Conservation (phyloP, 768 basidiomycete species). For the Boletus barrowsii region DNA sequence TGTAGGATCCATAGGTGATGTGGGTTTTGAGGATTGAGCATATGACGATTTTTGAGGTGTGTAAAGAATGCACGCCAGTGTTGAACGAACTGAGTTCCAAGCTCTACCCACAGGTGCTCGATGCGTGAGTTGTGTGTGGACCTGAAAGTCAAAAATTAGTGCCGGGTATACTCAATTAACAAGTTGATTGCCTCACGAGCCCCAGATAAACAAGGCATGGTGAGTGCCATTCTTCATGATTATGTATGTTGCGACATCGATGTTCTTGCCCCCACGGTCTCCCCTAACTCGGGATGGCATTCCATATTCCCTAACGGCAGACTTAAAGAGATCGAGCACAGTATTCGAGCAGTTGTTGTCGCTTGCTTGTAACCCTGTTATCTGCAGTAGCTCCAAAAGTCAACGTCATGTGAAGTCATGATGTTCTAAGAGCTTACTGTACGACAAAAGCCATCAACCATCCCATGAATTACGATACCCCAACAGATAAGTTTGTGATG, state of each 20-base stretch:
- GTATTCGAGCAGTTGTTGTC: neutral
- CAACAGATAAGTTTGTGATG: conserved; percentile 29
- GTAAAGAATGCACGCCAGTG: conserved; percentile 44
- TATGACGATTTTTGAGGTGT: conserved; percentile 24
- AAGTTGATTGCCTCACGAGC: neutral
- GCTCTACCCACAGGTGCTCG: neutral
- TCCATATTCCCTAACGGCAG: neutral
- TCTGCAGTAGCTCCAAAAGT: neutral
- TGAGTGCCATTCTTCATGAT: neutral
- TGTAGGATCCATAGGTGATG: no score
- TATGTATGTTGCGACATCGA: neutral
- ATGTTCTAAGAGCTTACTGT: neutral
- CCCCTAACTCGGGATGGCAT: neutral
- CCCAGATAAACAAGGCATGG: neutral
- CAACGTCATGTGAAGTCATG: no score
- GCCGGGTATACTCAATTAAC: no score
- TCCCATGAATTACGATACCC: neutral
- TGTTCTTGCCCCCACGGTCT: neutral
- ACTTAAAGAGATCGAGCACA: neutral
- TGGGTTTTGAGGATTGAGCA: no score
- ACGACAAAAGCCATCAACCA: neutral
- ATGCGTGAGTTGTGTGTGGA: conserved; percentile 38
- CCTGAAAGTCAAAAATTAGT: conserved; percentile 10
- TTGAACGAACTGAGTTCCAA: neutral
- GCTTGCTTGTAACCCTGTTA: neutral